Conservation (phyloP, 1,139 yeast genomes). For the Scheffersomyces cryptocercus region DNA sequence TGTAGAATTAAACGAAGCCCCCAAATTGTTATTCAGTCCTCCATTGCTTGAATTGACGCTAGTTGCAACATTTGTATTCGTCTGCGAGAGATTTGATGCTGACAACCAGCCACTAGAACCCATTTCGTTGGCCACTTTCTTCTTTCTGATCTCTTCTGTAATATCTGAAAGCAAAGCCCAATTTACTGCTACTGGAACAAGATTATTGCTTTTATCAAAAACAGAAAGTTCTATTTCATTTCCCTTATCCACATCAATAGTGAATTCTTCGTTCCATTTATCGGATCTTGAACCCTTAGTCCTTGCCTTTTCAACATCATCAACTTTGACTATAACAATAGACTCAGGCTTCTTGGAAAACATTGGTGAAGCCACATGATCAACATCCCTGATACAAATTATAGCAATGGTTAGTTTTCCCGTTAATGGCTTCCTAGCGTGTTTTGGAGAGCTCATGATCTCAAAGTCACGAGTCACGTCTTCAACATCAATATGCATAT, state of each 20-base stretch:
- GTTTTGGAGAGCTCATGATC: slow-evolving; percentile 63
- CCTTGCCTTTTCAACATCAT: slow-evolving; percentile 78
- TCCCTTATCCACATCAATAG: slow-evolving; percentile 81
- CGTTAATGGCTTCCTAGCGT: slow-evolving; percentile 77
- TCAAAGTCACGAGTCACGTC: slow-evolving; percentile 63
- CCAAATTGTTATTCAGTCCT: background rate
- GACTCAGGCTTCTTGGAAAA: slow-evolving; percentile 82
- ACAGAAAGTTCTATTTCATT: slow-evolving; percentile 88
- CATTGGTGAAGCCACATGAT: slow-evolving; percentile 83
- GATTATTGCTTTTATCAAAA: slow-evolving; percentile 67
- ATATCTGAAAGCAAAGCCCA: slow-evolving; percentile 91
- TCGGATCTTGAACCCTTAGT: slow-evolving; percentile 78
- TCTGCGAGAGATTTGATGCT: slow-evolving; percentile 56
- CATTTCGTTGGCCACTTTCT: slow-evolving; percentile 75
- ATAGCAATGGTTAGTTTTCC: slow-evolving; percentile 75
- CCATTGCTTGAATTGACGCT: background rate
- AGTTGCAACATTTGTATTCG: slow-evolving; percentile 14
- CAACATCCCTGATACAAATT: slow-evolving; percentile 82
- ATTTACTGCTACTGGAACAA: slow-evolving; percentile 87
- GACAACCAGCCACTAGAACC: slow-evolving; percentile 86
- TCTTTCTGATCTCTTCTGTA: slow-evolving; percentile 91
- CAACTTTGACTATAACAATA: slow-evolving; percentile 74
- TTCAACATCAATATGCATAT: slow-evolving; percentile 75
- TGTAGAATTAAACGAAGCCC: background rate
- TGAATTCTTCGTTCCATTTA: slow-evolving; percentile 82